Conservation (phyloP, 306 rosid genomes). For the Geum urbanum region DNA sequence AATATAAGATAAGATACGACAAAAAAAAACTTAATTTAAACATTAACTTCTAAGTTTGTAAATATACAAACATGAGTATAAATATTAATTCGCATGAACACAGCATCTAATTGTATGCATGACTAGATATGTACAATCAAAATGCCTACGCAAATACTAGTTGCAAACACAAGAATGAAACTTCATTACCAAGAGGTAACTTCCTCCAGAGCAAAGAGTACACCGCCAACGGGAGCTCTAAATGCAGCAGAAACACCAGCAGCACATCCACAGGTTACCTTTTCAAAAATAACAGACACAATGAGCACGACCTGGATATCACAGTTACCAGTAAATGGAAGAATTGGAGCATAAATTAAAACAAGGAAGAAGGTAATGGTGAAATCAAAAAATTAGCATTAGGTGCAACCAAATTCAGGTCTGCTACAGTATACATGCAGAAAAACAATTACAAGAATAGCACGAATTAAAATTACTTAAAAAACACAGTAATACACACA, state of each 20-base stretch:
- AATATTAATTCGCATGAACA: background rate
- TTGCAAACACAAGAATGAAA: background rate
- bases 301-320: slow-evolving; percentile 13
- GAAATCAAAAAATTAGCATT: background rate
- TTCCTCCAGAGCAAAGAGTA: slow-evolving; percentile 94
- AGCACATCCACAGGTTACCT: slow-evolving; percentile 99
- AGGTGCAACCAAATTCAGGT: background rate
- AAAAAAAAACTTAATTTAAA: background rate
- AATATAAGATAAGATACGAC: too few relatives aligned
- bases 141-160: background rate
- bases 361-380: background rate
- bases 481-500: background rate
- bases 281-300: slow-evolving; percentile 34
- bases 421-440: background rate
- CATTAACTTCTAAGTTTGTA: background rate
- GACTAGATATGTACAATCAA: background rate
- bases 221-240: slow-evolving; percentile 99
- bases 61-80: background rate
- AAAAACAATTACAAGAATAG: background rate
- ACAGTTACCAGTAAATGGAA: background rate
- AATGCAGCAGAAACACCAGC: slow-evolving; percentile 99
- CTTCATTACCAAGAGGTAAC: slow-evolving; percentile 82
- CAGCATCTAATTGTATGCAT: background rate
- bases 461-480: background rate
- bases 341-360: background rate